Evolutionary conservation across 192 early-diverging fungal species (phyloP), one percentile per base, ranked within the genome.

Genomic region (Mortierella hygrophila): DNA sequence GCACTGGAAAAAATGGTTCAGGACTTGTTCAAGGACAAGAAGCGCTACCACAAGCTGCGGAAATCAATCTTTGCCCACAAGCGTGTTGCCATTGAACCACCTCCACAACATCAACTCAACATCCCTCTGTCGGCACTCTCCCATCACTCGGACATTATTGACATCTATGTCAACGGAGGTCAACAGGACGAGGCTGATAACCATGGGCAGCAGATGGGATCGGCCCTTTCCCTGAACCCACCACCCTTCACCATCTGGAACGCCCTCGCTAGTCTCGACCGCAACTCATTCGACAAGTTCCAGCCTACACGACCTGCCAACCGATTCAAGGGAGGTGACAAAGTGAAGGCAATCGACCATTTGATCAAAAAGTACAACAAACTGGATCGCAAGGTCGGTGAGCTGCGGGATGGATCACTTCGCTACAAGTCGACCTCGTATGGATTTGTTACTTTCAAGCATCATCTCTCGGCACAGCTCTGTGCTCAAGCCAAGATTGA

Each of bases 401-500:
- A 82, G 40, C 73, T 91, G 11, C 79, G 91, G 49, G 89, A 91
- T 40, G 77, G 76, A 7, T 84, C 79, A 1, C 54, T 84, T 15
- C 82, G 84, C 8, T 93, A 91, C 82, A 90, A 88, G 55, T 87
- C 91, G 16, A 93, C 91, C 0, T 83, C 89, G 38, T 90, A 88
- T 78, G 93, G 91, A 0, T 94, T 93, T 83, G 92, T 93, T 5
- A 94, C 93, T 21, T 94, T 94, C 77, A 82, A 81, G 55, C 85
- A 91, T 78, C 84, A 88, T 52, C 85, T 89, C n/a, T 89, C 90
- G n/a, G 93, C 93, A 0, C 90, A 91, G 46, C 76, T 93, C 29
- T 90, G 90, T 76, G 90, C 93, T 6, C 93, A 93, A 65, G 86
- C 88, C 11, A 83, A 91, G 41, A 91, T 91, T 35, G 88, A 87